Evolutionary conservation across 2,329 filamentous ascomycete genomes (phyloP).

Genomic region (Dryadomyces quercus-mongolicae): DNA sequence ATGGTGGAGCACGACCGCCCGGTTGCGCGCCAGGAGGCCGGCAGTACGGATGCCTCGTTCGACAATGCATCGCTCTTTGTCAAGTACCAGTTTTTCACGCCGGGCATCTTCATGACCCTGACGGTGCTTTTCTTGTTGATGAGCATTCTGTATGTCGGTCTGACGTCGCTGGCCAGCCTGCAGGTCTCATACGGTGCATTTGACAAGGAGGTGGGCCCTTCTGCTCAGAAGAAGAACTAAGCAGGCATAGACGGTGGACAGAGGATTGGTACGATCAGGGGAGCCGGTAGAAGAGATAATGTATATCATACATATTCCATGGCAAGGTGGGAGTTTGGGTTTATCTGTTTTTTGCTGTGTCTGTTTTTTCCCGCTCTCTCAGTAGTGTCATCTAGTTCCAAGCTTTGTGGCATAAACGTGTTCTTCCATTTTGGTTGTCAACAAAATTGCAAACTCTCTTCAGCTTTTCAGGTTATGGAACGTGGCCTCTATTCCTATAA

Average conservation of each 20-base stretch:
- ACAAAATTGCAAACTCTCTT: neutral
- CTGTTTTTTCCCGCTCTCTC: neutral
- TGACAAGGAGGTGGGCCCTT: conserved; percentile 89
- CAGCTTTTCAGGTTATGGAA: neutral
- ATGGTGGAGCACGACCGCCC: conserved; percentile 10
- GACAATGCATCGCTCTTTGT: conserved; percentile 59
- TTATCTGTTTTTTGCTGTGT: neutral
- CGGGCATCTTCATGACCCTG: conserved; percentile 83
- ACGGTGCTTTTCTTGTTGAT: conserved; percentile 59
- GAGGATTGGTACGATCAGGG: too few relatives aligned
- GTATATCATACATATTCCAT: neutral
- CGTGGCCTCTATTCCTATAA: neutral
- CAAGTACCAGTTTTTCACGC: conserved; percentile 88
- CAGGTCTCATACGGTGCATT: conserved; percentile 91
- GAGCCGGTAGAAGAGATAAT: neutral
- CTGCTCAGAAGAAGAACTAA: conserved; percentile 67
- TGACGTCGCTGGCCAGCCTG: conserved; percentile 65
- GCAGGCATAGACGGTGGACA: neutral
- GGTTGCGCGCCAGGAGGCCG: conserved; percentile 25
- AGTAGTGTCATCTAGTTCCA: neutral
- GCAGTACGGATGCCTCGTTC: conserved; percentile 12
- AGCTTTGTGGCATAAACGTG: neutral
- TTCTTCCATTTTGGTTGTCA: neutral
- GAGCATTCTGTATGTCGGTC: conserved; percentile 64
- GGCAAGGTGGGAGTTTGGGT: conserved; percentile 1